These are phyloP conservation scores for Bremia lactucae DNA, from an alignment of 352 stramenopile genomes.

Conservation along the genomic window DNA sequence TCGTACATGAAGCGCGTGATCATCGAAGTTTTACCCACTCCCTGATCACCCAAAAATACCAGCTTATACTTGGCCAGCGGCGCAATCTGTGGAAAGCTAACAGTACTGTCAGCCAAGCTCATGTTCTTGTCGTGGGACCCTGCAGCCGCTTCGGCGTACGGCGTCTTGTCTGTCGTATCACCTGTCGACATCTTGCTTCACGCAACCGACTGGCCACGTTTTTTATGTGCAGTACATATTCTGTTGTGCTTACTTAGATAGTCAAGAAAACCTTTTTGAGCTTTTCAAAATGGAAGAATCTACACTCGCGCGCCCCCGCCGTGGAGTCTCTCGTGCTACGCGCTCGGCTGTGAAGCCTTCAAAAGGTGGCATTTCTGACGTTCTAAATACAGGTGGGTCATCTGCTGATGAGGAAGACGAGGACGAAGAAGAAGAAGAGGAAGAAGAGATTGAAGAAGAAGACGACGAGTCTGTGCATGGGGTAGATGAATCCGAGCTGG, in stretches of 20 bases:
- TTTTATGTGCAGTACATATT: slow-evolving; percentile 1
- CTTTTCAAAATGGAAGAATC: slow-evolving; percentile 19
- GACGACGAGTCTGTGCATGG: slow-evolving; percentile 36
- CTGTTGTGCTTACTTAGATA: too few relatives aligned
- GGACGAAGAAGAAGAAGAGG: slow-evolving; percentile 44
- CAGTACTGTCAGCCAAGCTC: slow-evolving; percentile 16
- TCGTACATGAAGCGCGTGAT: slow-evolving; percentile 99
- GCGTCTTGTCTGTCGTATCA: slow-evolving; percentile 10
- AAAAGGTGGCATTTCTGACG: slow-evolving; percentile 8
- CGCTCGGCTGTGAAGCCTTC: slow-evolving; percentile 29
- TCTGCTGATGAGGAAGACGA: slow-evolving; percentile 33
- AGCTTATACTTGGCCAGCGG: slow-evolving; percentile 91
- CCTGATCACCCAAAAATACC: slow-evolving; percentile 93
- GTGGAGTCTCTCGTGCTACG: slow-evolving; percentile 30
- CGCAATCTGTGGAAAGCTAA: slow-evolving; percentile 77
- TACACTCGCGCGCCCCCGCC: slow-evolving; percentile 13
- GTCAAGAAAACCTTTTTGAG: too few relatives aligned
- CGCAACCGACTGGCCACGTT: background rate
- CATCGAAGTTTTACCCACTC: slow-evolving; percentile 99
- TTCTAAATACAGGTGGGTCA: slow-evolving; percentile 6
- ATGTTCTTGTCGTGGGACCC: slow-evolving; percentile 1
- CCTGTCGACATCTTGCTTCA: slow-evolving; percentile 18
- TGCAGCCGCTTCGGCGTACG: slow-evolving; percentile 1
- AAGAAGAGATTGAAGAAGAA: slow-evolving; percentile 47
- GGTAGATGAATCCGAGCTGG: slow-evolving; percentile 30